Evolutionary conservation across 2,329 filamentous ascomycete species (phyloP).

Genomic region (Diplodia seriata): DNA sequence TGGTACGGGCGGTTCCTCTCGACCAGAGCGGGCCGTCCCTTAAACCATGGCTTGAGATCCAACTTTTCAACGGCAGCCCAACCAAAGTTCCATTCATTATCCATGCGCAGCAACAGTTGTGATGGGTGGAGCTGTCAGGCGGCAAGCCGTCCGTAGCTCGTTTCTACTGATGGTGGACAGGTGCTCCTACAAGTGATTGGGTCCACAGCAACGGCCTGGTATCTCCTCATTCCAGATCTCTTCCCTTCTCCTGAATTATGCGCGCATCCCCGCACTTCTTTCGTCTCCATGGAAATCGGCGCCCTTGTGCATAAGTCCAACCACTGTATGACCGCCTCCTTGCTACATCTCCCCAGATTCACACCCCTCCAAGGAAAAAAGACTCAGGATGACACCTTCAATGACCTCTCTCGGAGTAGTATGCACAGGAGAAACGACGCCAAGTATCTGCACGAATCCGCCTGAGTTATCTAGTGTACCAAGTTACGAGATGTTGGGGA

Average conservation of each 20-base stretch:
- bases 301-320: neutral
- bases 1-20: neutral
- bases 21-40: slow-evolving; percentile 15
- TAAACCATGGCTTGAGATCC: neutral
- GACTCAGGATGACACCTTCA: slow-evolving; percentile 8
- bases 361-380: neutral
- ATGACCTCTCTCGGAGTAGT: neutral
- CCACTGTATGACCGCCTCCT: neutral
- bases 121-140: neutral
- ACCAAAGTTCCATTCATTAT: neutral
- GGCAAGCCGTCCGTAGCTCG: no score
- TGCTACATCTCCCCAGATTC: neutral
- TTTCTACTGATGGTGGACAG: neutral
- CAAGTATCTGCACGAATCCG: neutral
- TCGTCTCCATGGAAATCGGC: neutral
- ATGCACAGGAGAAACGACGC: neutral
- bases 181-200: neutral
- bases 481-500: neutral
- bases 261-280: neutral
- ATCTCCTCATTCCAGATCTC: neutral
- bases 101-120: neutral
- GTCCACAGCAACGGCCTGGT: neutral
- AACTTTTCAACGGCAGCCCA: neutral
- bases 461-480: slow-evolving; percentile 10
- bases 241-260: neutral